Evolutionary conservation across 2,329 filamentous ascomycete species (phyloP), one percentile per base, ranked within the genome.

Genomic region (Colletotrichum sp.): DNA sequence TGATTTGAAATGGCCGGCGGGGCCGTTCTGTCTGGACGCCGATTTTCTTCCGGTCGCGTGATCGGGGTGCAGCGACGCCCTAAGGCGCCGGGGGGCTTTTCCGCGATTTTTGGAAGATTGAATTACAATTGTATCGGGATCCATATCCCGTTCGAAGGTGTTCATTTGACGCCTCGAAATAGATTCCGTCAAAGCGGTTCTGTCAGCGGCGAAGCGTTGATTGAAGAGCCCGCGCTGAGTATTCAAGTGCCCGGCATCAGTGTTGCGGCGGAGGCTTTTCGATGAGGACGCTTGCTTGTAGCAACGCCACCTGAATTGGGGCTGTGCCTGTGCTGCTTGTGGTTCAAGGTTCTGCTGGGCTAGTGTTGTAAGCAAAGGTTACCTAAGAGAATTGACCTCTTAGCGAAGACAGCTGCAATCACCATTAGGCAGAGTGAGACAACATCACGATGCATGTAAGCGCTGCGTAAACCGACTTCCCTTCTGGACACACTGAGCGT

Each of bases 1-100:
- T 75, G 68, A 67, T 75, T 67, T 72, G 18, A 24, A 68, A 75
- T 75, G 44, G 24, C 72, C 59, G 67, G 28, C 9, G 39, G 64
- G 64, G 24, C 64, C 64, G 18, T 65, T 13, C 55, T 62, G 7
- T 55, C 5, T 48, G 39, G 18, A 48, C 39, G 39, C 39, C 39
- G 39, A n/a, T 48, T 48, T 48, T 48, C 39, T 48, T 2, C 18
- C 39, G 39, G 18, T 48, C 18, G 39, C 39, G 18, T 48, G 39
- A 48, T 12, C 39, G 39, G 39, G 18, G 9, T n/a, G 5, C 3
- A 3, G 12, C 39, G 3, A 48, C 39, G 39, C 39, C 39, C 39
- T 48, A n/a, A 48, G 39, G 39, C 39, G 39, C 18, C 39, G 39
- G 39, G 6, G 9, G 18, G 0, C 39, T 12, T 48, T 48, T 6